Evolutionary conservation across 192 early-diverging fungal species (phyloP), one percentile per base, ranked within the genome.

Genomic region (Linnemannia schmuckeri): DNA sequence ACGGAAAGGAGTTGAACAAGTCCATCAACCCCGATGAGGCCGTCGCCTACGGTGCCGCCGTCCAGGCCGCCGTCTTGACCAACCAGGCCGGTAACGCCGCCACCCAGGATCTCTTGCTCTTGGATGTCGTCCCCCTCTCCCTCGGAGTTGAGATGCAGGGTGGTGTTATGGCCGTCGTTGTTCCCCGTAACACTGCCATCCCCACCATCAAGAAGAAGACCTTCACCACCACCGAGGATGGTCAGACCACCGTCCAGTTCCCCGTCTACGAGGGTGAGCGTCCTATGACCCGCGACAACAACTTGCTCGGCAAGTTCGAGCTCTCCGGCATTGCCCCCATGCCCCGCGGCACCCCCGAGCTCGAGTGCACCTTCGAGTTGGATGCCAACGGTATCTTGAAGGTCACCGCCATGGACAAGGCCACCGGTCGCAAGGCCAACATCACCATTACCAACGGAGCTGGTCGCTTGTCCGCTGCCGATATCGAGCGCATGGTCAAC

Each of bases 1-100:
- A 93, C 88, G 94, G 94, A 77, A 96, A 96, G 93, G 92, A 94
- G 90, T 88, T 91, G 75, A 95, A 93, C 91, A 96, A 95, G 92
- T 93, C 94, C 69, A 97, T 97, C 93, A 98, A 99, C 94, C 97
- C 97, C 82, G 97, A 98, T 91, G 97, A 98, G 91, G 96, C 96
- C 63, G 96, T 98, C 52, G 97, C 96, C 75, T 96, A 96, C 88
- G 97, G 97, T 89, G 96, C 97, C 74, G 97, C 96, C 71, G 96
- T 98, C 55, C 96, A 97, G 93, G 97, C 92, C 37, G 96, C 93
- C 37, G 92, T 97, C 79, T 91, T 97, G 55, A 93, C 93, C 63
- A 92, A 91, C 88, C 92, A 92, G 57, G 90, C 92, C 61, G 90
- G 89, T 79, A 88, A 91, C 69, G 88, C 89, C 76, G 88, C 90